These are phyloP conservation scores for Sporisorium graminicola DNA, from an alignment of 1,284 basidiomycete species.

Conservation along the genomic window DNA sequence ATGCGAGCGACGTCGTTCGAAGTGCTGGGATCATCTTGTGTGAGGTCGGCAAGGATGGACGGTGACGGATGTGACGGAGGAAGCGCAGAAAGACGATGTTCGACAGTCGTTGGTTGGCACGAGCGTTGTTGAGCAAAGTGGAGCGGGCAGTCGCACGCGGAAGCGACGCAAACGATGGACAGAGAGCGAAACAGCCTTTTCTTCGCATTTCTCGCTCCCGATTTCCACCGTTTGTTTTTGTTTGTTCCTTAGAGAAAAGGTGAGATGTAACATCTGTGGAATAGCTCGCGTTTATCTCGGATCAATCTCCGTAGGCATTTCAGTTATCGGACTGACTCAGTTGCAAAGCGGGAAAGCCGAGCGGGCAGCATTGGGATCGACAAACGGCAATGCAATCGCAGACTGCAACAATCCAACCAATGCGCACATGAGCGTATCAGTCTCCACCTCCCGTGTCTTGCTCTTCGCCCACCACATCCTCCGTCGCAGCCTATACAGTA, in stretches of 20 bases:
- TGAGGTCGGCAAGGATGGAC: background rate
- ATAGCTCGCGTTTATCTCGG: too few relatives aligned
- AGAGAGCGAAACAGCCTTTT: background rate
- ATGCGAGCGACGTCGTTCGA: conserved; percentile 4
- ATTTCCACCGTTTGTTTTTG: conserved; percentile 20
- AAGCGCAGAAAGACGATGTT: background rate
- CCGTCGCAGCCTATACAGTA: background rate
- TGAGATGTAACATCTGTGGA: conserved; percentile 20
- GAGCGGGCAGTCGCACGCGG: background rate
- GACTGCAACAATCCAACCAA: background rate
- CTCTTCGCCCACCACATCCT: background rate
- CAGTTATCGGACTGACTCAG: background rate
- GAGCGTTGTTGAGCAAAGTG: conserved; percentile 15
- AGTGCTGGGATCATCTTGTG: conserved; percentile 24
- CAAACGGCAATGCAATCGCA: conserved; percentile 2
- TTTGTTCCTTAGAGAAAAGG: background rate
- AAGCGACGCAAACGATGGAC: background rate
- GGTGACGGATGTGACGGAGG: background rate
- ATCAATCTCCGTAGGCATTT: background rate
- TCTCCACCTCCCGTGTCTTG: background rate
- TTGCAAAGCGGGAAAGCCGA: background rate
- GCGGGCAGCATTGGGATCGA: background rate
- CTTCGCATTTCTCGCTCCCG: conserved; percentile 16
- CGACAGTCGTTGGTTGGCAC: conserved; percentile 23
- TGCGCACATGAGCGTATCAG: background rate